Evolutionary conservation across 2,329 filamentous ascomycete genomes (phyloP).

Genomic region (Parastagonospora avenae): DNA sequence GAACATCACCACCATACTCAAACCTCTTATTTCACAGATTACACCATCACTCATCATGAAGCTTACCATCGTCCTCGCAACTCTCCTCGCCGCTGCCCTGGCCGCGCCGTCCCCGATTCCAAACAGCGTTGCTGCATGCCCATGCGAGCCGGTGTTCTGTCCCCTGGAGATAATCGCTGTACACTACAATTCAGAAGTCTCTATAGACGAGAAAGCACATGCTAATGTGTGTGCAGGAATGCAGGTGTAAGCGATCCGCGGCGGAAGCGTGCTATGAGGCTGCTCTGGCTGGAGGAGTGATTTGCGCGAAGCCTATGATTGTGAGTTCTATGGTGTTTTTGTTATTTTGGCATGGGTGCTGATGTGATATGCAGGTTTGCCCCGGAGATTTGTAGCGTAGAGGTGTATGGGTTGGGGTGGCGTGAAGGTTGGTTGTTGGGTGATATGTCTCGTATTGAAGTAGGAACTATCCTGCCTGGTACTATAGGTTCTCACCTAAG

Average conservation of each 20-base stretch:
- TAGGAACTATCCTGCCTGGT: too few species aligned
- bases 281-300: neutral
- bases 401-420: too few species aligned
- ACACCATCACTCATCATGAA: slow-evolving; percentile 9
- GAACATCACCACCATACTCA: too few species aligned
- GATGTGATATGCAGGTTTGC: neutral
- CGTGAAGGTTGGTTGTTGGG: too few species aligned
- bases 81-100: slow-evolving; percentile 11
- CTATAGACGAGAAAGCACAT: too few species aligned
- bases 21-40: neutral
- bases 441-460: too few species aligned
- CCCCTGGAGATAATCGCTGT: slow-evolving; percentile 19
- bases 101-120: slow-evolving; percentile 6
- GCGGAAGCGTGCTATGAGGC: slow-evolving; percentile 19
- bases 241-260: slow-evolving; percentile 23
- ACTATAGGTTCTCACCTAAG: too few species aligned
- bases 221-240: too few species aligned
- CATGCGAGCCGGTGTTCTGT: slow-evolving; percentile 11
- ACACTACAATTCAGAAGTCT: too few species aligned
- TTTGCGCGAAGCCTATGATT: neutral
- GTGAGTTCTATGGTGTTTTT: neutral
- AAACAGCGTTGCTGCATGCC: neutral
- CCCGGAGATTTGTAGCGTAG: neutral
- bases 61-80: slow-evolving; percentile 4
- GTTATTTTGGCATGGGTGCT: neutral